phyloP scores from a whole-genome alignment of 352 stramenopile genomes.

The Globisporangium emineosum region DNA sequence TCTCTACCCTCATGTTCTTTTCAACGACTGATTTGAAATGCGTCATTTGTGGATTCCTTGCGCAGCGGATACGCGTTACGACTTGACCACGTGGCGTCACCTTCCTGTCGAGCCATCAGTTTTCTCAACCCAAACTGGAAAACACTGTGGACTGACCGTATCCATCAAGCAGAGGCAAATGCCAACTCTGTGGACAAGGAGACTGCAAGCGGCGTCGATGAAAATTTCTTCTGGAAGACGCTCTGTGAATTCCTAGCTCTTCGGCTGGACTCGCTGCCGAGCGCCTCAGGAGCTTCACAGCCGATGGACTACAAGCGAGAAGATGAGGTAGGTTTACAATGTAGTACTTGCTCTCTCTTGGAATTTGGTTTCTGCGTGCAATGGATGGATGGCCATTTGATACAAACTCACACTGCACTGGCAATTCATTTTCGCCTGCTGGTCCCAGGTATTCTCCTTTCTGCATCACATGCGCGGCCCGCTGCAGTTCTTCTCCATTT shows the following conservation, averaged over 20 bases:
- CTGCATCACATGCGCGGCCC: slow-evolving; percentile 31
- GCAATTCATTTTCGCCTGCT: not conserved
- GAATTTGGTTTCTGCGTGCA: too few relatives aligned
- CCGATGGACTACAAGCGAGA: slow-evolving; percentile 36
- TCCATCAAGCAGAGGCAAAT: not conserved
- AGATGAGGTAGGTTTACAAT: slow-evolving; percentile 31
- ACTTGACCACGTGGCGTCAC: slow-evolving; percentile 22
- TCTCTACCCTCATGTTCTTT: too few relatives aligned
- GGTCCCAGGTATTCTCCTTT: slow-evolving; percentile 25
- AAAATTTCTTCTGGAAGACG: slow-evolving; percentile 24
- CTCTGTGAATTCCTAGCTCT: slow-evolving; percentile 29
- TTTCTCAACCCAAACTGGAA: slow-evolving; percentile 30
- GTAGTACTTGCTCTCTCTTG: not conserved
- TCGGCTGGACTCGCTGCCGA: slow-evolving; percentile 15
- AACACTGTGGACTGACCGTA: not conserved
- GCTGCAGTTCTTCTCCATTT: slow-evolving; percentile 32
- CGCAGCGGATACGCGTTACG: slow-evolving; percentile 32
- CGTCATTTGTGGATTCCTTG: too few relatives aligned
- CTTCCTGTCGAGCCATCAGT: slow-evolving; percentile 30
- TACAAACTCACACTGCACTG: not conserved
- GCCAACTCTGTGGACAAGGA: not conserved
- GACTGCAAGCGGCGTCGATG: not conserved
- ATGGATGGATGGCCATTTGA: too few relatives aligned
- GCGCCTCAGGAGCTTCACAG: not conserved
- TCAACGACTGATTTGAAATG: too few relatives aligned